Base-by-base conservation (phyloP, 2,329 filamentous ascomycete species). In the Scedosporium boydii region DNA sequence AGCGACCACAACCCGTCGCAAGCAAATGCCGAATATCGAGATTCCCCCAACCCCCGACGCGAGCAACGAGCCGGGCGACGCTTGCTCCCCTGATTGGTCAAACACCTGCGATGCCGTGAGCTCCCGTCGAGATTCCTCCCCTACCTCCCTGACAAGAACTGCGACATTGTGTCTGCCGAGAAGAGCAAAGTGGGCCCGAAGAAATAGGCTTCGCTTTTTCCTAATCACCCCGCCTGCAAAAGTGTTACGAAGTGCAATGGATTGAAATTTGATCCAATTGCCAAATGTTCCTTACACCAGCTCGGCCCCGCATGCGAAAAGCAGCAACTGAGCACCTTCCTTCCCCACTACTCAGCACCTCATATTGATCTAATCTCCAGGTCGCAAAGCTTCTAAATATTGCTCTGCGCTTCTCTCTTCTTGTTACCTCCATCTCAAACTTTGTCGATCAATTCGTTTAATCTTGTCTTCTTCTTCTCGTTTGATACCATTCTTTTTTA, bases 1-100 rank as follows among this genome's bases (percentile, higher is more conserved):
- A 10, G 21, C 51, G 5, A 26, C 21, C 21, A 9, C 51, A 23
- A 55, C 51, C 23, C 16, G 9, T n/a, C 18, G 23, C 21, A 7
- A 55, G 51, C 51, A 59, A 59, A 59, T 59, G 57, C 57, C 57
- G 57, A 59, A 59, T 59, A 16, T 59, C 57, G 57, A 59, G 41
- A 18, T 42, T 41, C 23, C 18, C 23, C 51, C 51, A 23, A 23
- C 51, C 51, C 51, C 18, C 51, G 51, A 55, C 23, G 44, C 6
- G 18, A 23, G 21, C 51, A 10, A 23, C 51, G 51, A 55, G 51
- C 51, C 51, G 51, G 44, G 51, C 21, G 12, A 4, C 51, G 23
- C 14, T n/a, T 58, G 27, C 9, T 10, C 6, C 27, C 23, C 7
- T 58, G 55, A 58, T 58, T 58, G 55, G 55, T 16, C 27, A 6